Evolutionary conservation across 768 basidiomycete species (phyloP), one percentile per base, ranked within the genome.

Genomic region (Suillus plorans): DNA sequence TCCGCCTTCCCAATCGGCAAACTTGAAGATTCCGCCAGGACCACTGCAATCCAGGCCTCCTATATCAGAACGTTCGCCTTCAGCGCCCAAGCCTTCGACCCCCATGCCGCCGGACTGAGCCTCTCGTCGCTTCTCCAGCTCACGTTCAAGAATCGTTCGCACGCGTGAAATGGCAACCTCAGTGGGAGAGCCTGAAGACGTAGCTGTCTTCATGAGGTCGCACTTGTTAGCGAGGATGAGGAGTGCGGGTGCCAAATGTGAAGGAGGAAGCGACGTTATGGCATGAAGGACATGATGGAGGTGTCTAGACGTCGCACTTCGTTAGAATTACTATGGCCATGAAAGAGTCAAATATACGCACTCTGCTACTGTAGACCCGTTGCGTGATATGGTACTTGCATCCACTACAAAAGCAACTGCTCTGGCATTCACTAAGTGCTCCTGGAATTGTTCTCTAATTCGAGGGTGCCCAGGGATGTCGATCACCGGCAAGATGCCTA

Each of bases 401-500:
- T 95, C 93, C 1, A 94, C 90, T 1, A 94, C 89, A 71, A 95
- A 95, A 5, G 84, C 87, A 36, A 95, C 74, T 3, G 80, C 87
- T 69, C 86, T 89, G 2, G 91, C 85, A 41, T 86, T 81, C 5
- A 78, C 65, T 25, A 95, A 73, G 69, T 89, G 76, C 49, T 93
- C 91, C 57, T 76, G 78, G 71, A 92, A 91, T 70, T 92, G 90
- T 69, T 85, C 85, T 37, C 92, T 78, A 63, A 95, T 83, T 49
- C 93, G 85, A 12, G 92, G 90, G 73, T 95, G 93, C n/a, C 93
- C 93, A 9, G 93, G 93, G 49, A 95, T 77, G 74, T 95, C 93
- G 20, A 93, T 79, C 14, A 91, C 76, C 47, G 80, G 84, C 53
- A 90, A 72, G 16, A 76, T 71, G 68, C 82, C 84, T 50, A 78